Evolutionary conservation across 2,329 filamentous ascomycete species (phyloP).

Genomic region (Iodosphaeria phyllophila): DNA sequence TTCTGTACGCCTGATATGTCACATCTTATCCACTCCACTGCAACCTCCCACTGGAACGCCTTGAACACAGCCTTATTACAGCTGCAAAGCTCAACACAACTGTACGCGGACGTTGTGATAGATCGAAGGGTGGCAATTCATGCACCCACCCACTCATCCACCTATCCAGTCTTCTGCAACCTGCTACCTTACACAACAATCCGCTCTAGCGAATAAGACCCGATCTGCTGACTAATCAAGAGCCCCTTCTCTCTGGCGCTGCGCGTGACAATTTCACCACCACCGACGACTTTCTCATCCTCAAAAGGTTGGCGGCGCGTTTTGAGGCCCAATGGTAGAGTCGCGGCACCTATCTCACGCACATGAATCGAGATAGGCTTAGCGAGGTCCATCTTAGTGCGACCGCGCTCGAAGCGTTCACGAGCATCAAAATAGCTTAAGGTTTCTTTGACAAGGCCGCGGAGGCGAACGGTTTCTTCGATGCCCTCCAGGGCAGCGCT

Average conservation of each 20-base stretch:
- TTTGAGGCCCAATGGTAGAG: slow-evolving; percentile 60
- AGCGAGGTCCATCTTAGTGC: slow-evolving; percentile 13
- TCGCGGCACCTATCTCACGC: slow-evolving; percentile 19
- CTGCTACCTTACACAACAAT: slow-evolving; percentile 41
- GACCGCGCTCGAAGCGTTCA: slow-evolving; percentile 8
- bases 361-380: slow-evolving; percentile 27
- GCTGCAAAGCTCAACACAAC: no score
- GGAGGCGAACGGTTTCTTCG: slow-evolving; percentile 47
- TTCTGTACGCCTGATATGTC: no score
- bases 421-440: slow-evolving; percentile 35
- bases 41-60: no score
- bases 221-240: slow-evolving; percentile 61
- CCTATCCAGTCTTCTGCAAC: no score
- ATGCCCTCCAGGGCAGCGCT: slow-evolving; percentile 53
- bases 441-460: slow-evolving; percentile 45
- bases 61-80: no score
- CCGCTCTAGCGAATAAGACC: slow-evolving; percentile 67
- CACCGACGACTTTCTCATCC: slow-evolving; percentile 40
- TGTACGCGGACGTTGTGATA: no score
- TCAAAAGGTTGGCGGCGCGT: slow-evolving; percentile 27
- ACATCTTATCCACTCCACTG: no score
- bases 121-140: no score
- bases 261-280: slow-evolving; percentile 52
- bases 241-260: slow-evolving; percentile 58
- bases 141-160: slow-evolving; percentile 5